These are phyloP conservation scores for Voacanga thouarsii DNA, from an alignment of 257 asterid species.

Conservation along the genomic window DNA sequence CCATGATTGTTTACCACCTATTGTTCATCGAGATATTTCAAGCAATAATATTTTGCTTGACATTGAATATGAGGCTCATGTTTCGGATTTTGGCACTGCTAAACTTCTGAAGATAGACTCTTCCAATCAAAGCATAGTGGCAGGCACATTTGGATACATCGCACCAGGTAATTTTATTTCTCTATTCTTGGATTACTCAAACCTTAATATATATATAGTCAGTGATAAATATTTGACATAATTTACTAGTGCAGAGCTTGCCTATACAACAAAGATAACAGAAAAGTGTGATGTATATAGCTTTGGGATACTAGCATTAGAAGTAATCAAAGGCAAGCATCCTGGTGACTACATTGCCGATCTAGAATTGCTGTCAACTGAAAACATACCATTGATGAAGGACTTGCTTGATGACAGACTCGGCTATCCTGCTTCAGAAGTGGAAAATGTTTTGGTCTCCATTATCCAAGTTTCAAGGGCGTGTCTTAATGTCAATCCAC, in stretches of 20 bases:
- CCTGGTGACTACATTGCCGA: slow-evolving; percentile 19
- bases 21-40: too few relatives aligned
- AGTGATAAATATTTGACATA: too few relatives aligned
- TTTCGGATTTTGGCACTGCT: not conserved
- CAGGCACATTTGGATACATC: slow-evolving; percentile 35
- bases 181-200: too few relatives aligned
- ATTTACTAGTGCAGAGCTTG: slow-evolving; percentile 11
- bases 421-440: not conserved
- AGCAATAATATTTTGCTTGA: too few relatives aligned
- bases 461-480: slow-evolving; percentile 18
- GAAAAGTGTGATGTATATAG: slow-evolving; percentile 21
- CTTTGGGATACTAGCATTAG: slow-evolving; percentile 31
- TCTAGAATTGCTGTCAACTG: not conserved
- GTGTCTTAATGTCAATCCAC: slow-evolving; percentile 20
- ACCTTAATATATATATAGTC: too few relatives aligned
- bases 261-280: not conserved
- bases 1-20: not conserved
- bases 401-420: slow-evolving; percentile 17
- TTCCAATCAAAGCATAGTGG: slow-evolving; percentile 25
- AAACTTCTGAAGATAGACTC: slow-evolving; percentile 23
- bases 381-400: not conserved
- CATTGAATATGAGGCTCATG: too few relatives aligned
- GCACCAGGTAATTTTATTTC: slow-evolving; percentile 24
- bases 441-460: slow-evolving; percentile 9
- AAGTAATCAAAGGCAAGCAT: slow-evolving; percentile 31